Evolutionary conservation across 192 early-diverging fungal genomes (phyloP).

Genomic region (Podila verticillata): DNA sequence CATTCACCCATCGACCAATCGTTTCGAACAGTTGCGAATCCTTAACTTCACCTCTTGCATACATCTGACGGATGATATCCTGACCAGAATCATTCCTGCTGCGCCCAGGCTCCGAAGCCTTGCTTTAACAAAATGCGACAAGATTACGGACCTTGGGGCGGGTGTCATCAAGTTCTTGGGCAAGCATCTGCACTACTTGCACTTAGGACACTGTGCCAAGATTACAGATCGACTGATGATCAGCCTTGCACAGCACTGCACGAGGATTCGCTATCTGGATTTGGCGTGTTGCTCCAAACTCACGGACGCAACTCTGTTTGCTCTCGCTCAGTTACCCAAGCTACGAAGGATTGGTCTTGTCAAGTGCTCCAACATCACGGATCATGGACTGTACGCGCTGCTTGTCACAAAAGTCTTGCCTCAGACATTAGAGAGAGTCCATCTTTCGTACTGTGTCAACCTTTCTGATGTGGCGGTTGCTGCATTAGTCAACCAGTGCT

Average conservation of each 20-base stretch:
- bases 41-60: constrained; percentile 58
- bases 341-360: constrained; percentile 66
- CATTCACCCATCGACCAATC: constrained; percentile 26
- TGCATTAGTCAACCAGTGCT: constrained; percentile 57
- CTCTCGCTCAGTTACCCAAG: constrained; percentile 61
- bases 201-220: constrained; percentile 62
- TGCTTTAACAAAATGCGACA: constrained; percentile 64
- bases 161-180: constrained; percentile 57
- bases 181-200: constrained; percentile 66
- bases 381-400: constrained; percentile 58
- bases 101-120: constrained; percentile 62
- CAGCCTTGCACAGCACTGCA: constrained; percentile 56
- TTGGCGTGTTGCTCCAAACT: constrained; percentile 63
- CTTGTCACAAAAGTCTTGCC: constrained; percentile 48
- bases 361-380: constrained; percentile 69
- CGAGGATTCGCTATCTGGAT: constrained; percentile 65
- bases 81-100: constrained; percentile 53
- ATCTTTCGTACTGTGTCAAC: constrained; percentile 64
- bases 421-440: constrained; percentile 62
- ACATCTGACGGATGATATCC: constrained; percentile 57
- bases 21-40: constrained; percentile 62
- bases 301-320: constrained; percentile 61
- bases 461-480: constrained; percentile 56
- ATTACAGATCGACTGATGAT: constrained; percentile 61
- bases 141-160: constrained; percentile 63